Conservation (phyloP, 2,329 filamentous ascomycete genomes). For the Calonectria hongkongensis region DNA sequence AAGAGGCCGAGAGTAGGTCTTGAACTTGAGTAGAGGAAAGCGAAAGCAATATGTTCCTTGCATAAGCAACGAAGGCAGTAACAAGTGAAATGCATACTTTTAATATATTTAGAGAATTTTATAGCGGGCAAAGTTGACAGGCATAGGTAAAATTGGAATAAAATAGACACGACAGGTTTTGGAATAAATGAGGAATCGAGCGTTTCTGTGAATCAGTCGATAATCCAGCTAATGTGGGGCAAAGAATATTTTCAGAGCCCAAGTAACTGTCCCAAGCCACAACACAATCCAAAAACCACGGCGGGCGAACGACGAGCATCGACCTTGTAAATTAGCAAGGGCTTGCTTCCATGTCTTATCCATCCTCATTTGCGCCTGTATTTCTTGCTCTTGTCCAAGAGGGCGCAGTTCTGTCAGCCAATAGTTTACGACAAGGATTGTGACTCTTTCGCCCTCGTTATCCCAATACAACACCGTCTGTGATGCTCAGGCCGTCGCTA, state of each 20-base stretch:
- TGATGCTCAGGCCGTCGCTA: conserved; percentile 39
- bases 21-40: not conserved
- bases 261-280: not conserved
- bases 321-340: not conserved
- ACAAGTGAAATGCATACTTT: too few relatives aligned
- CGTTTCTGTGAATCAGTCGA: not conserved
- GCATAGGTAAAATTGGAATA: not conserved
- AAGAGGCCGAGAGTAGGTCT: conserved; percentile 18
- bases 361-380: too few relatives aligned
- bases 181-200: not conserved
- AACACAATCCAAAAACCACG: not conserved
- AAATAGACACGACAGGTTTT: not conserved
- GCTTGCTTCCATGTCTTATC: not conserved
- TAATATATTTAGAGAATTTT: not conserved
- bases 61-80: not conserved
- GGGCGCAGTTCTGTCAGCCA: not conserved
- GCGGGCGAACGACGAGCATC: not conserved
- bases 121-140: not conserved
- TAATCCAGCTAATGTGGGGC: conserved; percentile 1
- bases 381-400: not conserved
- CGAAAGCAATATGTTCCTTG: not conserved
- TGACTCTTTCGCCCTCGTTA: not conserved
- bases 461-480: not conserved
- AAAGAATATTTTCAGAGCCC: conserved; percentile 18
- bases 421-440: not conserved